Conservation (phyloP, 2,329 filamentous ascomycete species). For the Diaporthe australafricana region DNA sequence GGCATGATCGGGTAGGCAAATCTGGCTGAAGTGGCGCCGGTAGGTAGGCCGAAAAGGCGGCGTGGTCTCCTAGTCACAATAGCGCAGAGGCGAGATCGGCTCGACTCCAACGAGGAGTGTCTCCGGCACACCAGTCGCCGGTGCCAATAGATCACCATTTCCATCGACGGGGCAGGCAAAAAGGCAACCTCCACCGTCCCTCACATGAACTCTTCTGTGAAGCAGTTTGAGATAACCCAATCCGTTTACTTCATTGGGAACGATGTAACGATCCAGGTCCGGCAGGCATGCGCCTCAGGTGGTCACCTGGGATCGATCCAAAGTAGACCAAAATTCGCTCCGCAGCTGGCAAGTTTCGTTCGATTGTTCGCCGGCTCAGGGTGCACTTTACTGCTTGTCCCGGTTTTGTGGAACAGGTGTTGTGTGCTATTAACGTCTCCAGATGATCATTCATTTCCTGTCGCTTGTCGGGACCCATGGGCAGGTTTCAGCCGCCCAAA, state of each 20-base stretch:
- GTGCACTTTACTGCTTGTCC: constrained; percentile 28
- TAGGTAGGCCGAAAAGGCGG: constrained; percentile 24
- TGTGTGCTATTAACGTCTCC: constrained; percentile 22
- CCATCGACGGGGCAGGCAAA: constrained; percentile 24
- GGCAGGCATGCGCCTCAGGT: constrained; percentile 31
- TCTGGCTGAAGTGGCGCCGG: constrained; percentile 1
- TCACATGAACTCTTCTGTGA: constrained; percentile 3
- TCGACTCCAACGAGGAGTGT: constrained; percentile 15
- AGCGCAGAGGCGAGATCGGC: constrained; percentile 29
- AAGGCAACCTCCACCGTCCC: background rate
- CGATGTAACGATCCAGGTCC: constrained; percentile 25
- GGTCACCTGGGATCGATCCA: background rate
- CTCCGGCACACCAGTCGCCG: constrained; percentile 20
- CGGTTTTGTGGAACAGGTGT: constrained; percentile 14
- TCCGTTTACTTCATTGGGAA: background rate
- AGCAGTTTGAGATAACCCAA: background rate
- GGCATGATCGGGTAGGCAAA: constrained; percentile 12
- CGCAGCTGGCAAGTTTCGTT: constrained; percentile 8
- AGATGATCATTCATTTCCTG: constrained; percentile 22
- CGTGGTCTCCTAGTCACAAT: constrained; percentile 4
- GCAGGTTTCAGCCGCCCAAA: constrained; percentile 23
- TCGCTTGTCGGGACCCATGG: constrained; percentile 17
- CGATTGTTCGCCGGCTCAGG: constrained; percentile 14
- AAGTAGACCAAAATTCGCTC: constrained; percentile 5
- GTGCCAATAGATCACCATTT: constrained; percentile 18